Evolutionary conservation across 139 green algal genomes (phyloP), one percentile per base, ranked within the genome.

Genomic region (Chlamydomonas sp.): DNA sequence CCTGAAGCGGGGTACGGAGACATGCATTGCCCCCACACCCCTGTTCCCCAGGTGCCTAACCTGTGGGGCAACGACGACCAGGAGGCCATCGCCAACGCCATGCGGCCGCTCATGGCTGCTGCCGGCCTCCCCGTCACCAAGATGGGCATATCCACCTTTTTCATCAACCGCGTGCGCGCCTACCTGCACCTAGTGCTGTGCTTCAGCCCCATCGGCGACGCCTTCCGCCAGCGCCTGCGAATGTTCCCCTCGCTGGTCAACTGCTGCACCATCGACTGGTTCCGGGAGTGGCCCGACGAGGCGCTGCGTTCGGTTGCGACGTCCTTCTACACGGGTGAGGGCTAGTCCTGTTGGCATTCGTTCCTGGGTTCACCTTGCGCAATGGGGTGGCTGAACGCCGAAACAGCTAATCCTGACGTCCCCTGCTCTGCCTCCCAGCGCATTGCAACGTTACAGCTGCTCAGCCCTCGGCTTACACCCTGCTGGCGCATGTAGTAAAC

Each of bases 231-330:
- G 88, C 91, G 96, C n/a, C 89, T 98, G 88, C 91, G 96, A 80
- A 97, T 97, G 95, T 98, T 98, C 90, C 96, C 96, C 8, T 94
- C 95, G 17, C 92, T 98, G 31, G 94, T 98, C 81, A 97, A 96
- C 91, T 97, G 95, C 94, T 96, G 92, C 91, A 97, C 95, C 49
- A 97, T 98, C 71, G 96, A 98, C 92, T 98, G 96, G 95, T 97
- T 97, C 93, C 87, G 84, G 7, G 95, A 96, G 83, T 97, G 96
- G 95, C 95, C 96, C 1, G 82, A 92, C 6, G 94, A 97, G 77
- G 95, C 94, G 63, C 91, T 97, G 63, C 84, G 85, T 59, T 91
- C 78, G 57, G 94, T 97, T 0, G 94, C 95, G 6, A 80, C 72
- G 59, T 93, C 76, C 73, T 96, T 96, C 90, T 92, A 92, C 77